These are phyloP conservation scores for Entomortierella chlamydospora DNA, from an alignment of 192 early-diverging fungal genomes.

Conservation along the genomic window DNA sequence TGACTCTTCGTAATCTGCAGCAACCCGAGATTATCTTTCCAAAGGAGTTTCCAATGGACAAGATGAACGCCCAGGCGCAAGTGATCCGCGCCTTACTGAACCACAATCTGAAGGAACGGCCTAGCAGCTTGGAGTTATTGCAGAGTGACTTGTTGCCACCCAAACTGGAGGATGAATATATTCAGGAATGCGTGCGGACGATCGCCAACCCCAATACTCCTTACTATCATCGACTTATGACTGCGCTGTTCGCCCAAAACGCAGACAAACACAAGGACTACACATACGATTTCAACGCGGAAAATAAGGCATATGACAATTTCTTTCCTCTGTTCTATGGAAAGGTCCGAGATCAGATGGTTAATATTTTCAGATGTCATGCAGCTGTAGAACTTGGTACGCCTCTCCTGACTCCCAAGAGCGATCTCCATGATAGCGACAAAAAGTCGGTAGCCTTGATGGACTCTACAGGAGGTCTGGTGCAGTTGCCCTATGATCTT, in stretches of 20 bases:
- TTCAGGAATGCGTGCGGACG: slow-evolving; percentile 89
- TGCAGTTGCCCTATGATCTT: slow-evolving; percentile 90
- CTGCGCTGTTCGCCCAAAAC: slow-evolving; percentile 80
- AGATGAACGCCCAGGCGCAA: slow-evolving; percentile 72
- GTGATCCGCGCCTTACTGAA: slow-evolving; percentile 80
- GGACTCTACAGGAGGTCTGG: slow-evolving; percentile 84
- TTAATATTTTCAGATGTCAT: slow-evolving; percentile 84
- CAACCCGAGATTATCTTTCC: slow-evolving; percentile 78
- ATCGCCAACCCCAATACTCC: slow-evolving; percentile 91
- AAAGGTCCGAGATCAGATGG: slow-evolving; percentile 76
- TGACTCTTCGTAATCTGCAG: slow-evolving; percentile 77
- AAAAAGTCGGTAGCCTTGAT: slow-evolving; percentile 83
- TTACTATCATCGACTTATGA: slow-evolving; percentile 85
- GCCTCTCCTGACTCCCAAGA: slow-evolving; percentile 86
- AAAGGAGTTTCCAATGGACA: slow-evolving; percentile 69
- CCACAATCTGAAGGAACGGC: slow-evolving; percentile 82
- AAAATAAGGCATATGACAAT: slow-evolving; percentile 60
- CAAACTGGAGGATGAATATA: slow-evolving; percentile 88
- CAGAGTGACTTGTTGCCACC: slow-evolving; percentile 85
- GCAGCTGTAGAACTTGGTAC: slow-evolving; percentile 86
- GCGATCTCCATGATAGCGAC: slow-evolving; percentile 71
- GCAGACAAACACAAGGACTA: slow-evolving; percentile 89
- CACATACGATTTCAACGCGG: slow-evolving; percentile 85
- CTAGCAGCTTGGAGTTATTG: slow-evolving; percentile 84
- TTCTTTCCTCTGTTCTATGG: slow-evolving; percentile 76